These are phyloP conservation scores for Priceomyces castillae DNA, from an alignment of 805 yeast genomes.

Conservation along the genomic window DNA sequence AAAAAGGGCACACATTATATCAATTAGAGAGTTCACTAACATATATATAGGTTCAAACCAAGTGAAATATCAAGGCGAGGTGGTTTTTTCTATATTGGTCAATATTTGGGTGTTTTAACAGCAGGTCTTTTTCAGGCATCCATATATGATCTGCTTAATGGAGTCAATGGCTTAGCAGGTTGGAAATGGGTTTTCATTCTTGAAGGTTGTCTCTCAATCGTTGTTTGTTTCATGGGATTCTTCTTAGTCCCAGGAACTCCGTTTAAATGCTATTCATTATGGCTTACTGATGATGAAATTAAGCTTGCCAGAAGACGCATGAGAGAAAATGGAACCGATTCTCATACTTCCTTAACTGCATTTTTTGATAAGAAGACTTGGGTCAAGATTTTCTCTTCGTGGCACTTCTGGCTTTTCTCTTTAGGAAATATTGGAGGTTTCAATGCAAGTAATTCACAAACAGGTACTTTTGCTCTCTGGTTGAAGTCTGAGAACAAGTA, in stretches of 20 bases:
- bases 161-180: conserved; percentile 52
- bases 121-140: conserved; percentile 63
- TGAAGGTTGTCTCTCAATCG: conserved; percentile 58
- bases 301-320: conserved; percentile 30
- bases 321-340: conserved; percentile 21
- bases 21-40: too few relatives aligned
- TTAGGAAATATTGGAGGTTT: conserved; percentile 58
- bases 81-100: conserved; percentile 60
- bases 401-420: conserved; percentile 60
- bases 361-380: conserved; percentile 47
- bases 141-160: conserved; percentile 45
- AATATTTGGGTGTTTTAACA: conserved; percentile 59
- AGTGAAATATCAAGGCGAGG: conserved; percentile 60
- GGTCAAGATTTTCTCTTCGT: conserved; percentile 50
- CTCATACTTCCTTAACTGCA: conserved; percentile 22
- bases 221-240: conserved; percentile 55
- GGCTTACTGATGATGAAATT: conserved; percentile 35
- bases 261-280: conserved; percentile 34
- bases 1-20: too few relatives aligned
- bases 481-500: conserved; percentile 32
- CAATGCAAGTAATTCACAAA: conserved; percentile 54
- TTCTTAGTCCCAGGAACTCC: conserved; percentile 69
- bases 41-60: conserved; percentile 42
- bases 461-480: conserved; percentile 40
- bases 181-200: conserved; percentile 77